These are phyloP conservation scores for Xylaria grammica DNA, from an alignment of 495 filamentous ascomycete genomes.

Conservation along the genomic window DNA sequence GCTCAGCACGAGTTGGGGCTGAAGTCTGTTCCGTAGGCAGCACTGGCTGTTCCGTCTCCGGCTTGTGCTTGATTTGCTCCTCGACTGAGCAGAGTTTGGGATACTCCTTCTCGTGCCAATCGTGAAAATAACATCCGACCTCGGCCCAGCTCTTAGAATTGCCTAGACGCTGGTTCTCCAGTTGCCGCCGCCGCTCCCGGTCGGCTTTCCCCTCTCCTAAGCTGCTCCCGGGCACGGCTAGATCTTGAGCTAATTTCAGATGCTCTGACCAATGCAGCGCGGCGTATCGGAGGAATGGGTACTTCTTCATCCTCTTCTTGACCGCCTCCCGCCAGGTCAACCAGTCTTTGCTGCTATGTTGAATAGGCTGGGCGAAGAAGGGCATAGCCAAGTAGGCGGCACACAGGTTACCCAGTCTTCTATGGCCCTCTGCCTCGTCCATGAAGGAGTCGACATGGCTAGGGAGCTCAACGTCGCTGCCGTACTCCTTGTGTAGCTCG, in stretches of 20 bases:
- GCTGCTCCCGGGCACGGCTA: background rate
- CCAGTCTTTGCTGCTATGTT: background rate
- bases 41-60: too few relatives aligned
- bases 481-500: background rate
- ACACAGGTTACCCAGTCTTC: background rate
- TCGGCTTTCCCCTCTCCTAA: background rate
- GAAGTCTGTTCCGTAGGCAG: too few relatives aligned
- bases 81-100: background rate
- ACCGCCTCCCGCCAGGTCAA: background rate
- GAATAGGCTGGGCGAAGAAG: background rate
- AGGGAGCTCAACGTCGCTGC: background rate
- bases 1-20: too few relatives aligned
- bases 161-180: too few relatives aligned
- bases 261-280: constrained; percentile 1
- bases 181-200: background rate
- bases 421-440: background rate
- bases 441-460: background rate
- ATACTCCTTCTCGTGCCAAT: background rate
- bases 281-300: background rate
- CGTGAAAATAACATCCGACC: background rate
- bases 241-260: background rate
- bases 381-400: background rate
- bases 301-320: background rate
- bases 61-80: constrained; percentile 2
- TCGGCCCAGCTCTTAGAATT: background rate